Evolutionary conservation across 2,329 filamentous ascomycete genomes (phyloP).

Genomic region (Colletotrichum liaoningense): DNA sequence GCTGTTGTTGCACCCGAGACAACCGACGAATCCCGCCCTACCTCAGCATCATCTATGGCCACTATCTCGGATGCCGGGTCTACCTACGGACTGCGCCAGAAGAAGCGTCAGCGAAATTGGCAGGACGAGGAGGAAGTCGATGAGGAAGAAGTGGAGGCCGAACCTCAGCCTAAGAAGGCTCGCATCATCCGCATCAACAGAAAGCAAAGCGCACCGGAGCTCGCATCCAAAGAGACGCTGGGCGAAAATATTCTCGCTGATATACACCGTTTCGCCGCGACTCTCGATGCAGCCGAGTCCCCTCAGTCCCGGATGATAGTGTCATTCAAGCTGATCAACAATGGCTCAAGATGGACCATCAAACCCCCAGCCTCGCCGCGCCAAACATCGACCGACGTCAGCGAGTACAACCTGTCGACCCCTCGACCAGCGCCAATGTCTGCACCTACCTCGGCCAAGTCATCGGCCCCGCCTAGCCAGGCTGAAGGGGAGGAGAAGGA

Average conservation of each 20-base stretch:
- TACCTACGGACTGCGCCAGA: conserved; percentile 33
- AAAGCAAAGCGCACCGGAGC: conserved; percentile 27
- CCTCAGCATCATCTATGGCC: conserved; percentile 64
- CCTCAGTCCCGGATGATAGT: conserved; percentile 19
- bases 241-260: conserved; percentile 29
- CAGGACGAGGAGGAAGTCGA: conserved; percentile 59
- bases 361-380: conserved; percentile 8
- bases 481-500: conserved; percentile 59
- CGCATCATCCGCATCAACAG: conserved; percentile 35
- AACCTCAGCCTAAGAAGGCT: conserved; percentile 47
- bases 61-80: conserved; percentile 45
- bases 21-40: conserved; percentile 62
- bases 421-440: conserved; percentile 26
- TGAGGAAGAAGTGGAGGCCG: conserved; percentile 48
- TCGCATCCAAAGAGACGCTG: conserved; percentile 2
- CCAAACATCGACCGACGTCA: conserved; percentile 33
- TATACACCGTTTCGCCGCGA: conserved; percentile 12
- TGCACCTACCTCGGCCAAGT: conserved; percentile 34
- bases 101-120: conserved; percentile 65
- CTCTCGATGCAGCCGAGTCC: conserved; percentile 3
- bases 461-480: conserved; percentile 35
- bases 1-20: conserved; percentile 25
- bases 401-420: conserved; percentile 20
- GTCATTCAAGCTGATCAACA: conserved; percentile 30
- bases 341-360: conserved; percentile 25